phyloP scores from a whole-genome alignment of 805 yeast genomes.

The Torulaspora franciscae region DNA sequence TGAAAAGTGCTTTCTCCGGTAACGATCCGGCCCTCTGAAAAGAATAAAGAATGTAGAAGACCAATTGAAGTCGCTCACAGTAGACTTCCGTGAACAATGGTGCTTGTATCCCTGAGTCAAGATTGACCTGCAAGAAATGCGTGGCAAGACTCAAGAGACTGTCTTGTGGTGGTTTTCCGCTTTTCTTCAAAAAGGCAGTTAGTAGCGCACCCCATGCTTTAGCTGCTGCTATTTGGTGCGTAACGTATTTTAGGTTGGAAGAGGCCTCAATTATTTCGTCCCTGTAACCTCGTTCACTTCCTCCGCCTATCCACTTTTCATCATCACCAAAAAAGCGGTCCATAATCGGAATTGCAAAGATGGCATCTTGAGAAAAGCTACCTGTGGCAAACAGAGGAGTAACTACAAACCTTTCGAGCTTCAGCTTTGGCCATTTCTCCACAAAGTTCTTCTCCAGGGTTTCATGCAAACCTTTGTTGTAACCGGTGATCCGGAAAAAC shows the following conservation, averaged over 20 bases:
- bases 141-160: constrained; percentile 41
- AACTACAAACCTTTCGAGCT: constrained; percentile 49
- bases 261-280: constrained; percentile 54
- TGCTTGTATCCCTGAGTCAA: constrained; percentile 48
- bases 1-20: constrained; percentile 29
- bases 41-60: constrained; percentile 42
- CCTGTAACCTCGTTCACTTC: constrained; percentile 36
- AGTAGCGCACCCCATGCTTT: constrained; percentile 75
- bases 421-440: constrained; percentile 43
- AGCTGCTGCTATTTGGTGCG: constrained; percentile 64
- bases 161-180: constrained; percentile 30
- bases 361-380: constrained; percentile 48
- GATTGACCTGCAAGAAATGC: constrained; percentile 48
- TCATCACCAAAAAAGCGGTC: constrained; percentile 50
- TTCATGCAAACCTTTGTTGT: constrained; percentile 44
- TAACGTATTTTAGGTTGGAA: constrained; percentile 55
- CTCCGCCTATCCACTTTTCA: constrained; percentile 41
- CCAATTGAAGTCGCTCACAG: constrained; percentile 64
- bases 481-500: constrained; percentile 43
- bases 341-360: constrained; percentile 59
- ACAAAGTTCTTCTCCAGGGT: constrained; percentile 45
- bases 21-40: constrained; percentile 21
- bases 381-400: constrained; percentile 44
- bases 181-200: constrained; percentile 55
- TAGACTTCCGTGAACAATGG: constrained; percentile 47